These are phyloP conservation scores for Polytrichum formosum DNA, from an alignment of 225 moss, liverwort and hornwort genomes.

Conservation along the genomic window DNA sequence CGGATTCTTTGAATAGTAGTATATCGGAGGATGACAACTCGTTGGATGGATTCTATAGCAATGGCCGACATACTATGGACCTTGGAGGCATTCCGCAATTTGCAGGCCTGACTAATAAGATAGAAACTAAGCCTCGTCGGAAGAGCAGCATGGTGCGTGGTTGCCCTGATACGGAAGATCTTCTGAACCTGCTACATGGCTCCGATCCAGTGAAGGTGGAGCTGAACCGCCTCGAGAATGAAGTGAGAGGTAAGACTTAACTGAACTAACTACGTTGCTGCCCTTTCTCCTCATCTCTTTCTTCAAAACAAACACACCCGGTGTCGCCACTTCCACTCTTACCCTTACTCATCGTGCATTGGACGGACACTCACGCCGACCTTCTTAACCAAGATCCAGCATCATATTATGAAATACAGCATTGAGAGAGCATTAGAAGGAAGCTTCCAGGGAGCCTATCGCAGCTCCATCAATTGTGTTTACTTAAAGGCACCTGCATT, in stretches of 20 bases:
- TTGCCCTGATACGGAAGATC: conserved; percentile 58
- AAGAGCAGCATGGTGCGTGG: conserved; percentile 42
- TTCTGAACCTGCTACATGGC: conserved; percentile 58
- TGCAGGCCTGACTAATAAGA: conserved; percentile 35
- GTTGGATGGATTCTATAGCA: conserved; percentile 53
- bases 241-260: conserved; percentile 55
- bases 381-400: background rate
- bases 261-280: background rate
- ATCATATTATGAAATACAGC: background rate
- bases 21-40: conserved; percentile 57
- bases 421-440: too few species aligned
- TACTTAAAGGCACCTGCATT: too few species aligned
- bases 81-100: conserved; percentile 44
- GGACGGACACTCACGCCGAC: background rate
- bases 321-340: background rate
- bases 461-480: too few species aligned
- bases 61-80: conserved; percentile 52
- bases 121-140: conserved; percentile 46
- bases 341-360: background rate
- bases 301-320: background rate
- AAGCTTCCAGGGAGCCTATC: too few species aligned
- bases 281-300: background rate
- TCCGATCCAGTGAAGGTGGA: conserved; percentile 67
- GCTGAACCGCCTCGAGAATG: conserved; percentile 64
- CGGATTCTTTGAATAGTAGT: conserved; percentile 62